phyloP scores from a whole-genome alignment of 805 yeast species.

The Lipomyces spencermartinsiae region DNA sequence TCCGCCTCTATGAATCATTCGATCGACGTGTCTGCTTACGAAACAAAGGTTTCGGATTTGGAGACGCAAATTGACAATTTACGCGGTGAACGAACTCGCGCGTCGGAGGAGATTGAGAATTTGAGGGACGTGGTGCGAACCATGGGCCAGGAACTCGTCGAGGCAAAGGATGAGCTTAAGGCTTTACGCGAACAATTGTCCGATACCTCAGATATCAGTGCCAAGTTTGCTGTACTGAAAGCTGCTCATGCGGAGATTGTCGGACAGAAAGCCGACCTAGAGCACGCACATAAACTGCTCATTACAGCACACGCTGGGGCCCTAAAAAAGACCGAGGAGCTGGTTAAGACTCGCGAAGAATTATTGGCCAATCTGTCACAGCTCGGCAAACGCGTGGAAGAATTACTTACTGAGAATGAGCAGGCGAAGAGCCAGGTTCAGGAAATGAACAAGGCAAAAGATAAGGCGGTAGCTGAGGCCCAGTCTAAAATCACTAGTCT shows the following conservation, averaged over 20 bases:
- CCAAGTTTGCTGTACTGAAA: conserved; percentile 30
- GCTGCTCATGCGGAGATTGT: conserved; percentile 31
- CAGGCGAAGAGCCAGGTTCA: conserved; percentile 33
- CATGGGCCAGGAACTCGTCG: conserved; percentile 80
- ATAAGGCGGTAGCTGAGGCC: conserved; percentile 38
- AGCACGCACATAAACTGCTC: conserved; percentile 29
- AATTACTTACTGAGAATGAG: conserved; percentile 47
- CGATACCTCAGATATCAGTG: conserved; percentile 2
- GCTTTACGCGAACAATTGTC: conserved; percentile 15
- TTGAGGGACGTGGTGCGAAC: conserved; percentile 76
- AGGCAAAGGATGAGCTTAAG: conserved; percentile 57
- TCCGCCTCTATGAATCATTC: conserved; percentile 13
- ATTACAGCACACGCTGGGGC: conserved; percentile 32
- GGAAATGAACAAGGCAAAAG: conserved; percentile 32
- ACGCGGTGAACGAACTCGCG: conserved; percentile 22
- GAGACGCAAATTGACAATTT: conserved; percentile 19
- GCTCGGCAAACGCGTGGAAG: conserved; percentile 11
- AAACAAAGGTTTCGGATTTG: conserved; percentile 28
- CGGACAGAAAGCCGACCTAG: conserved; percentile 30
- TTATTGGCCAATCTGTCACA: not conserved
- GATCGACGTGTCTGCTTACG: conserved; percentile 30
- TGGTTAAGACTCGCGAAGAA: conserved; percentile 36
- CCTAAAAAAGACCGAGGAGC: conserved; percentile 22
- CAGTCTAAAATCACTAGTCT: conserved; percentile 38
- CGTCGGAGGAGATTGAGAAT: conserved; percentile 65